Percentiles rank a stretch among this genome's conserved stretches.
phyloP scores from a whole-genome alignment of 2,329 filamentous ascomycete genomes.

The Fusarium abutilonis region DNA sequence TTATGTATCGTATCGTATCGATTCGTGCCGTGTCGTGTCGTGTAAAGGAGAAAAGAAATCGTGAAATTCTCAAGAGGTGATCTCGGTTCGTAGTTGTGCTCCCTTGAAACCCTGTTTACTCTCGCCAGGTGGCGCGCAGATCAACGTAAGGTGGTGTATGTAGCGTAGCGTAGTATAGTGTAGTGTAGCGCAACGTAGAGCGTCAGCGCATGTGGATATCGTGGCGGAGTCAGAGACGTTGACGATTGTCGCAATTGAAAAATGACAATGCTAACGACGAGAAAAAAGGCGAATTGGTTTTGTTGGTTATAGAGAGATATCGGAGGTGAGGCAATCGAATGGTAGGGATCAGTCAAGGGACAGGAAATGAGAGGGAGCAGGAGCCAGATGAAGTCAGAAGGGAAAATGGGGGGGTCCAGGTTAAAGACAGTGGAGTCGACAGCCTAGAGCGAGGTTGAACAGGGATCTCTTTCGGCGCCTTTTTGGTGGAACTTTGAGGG shows the following conservation, averaged over 20 bases:
- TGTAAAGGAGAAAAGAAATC: neutral
- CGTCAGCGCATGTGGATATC: conserved; percentile 19
- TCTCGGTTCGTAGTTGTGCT: conserved; percentile 33
- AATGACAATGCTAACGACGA: neutral
- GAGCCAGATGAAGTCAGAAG: conserved; percentile 18
- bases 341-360: conserved; percentile 11
- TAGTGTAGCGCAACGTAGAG: conserved; percentile 10
- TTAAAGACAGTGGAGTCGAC: neutral
- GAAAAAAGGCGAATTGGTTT: conserved; percentile 1
- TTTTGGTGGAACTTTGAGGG: neutral
- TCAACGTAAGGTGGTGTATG: too few species aligned
- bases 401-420: conserved; percentile 12
- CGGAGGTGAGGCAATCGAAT: conserved; percentile 9
- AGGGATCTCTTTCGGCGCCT: conserved; percentile 1
- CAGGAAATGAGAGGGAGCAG: conserved; percentile 18
- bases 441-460: neutral
- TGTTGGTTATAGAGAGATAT: neutral
- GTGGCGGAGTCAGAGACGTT: neutral
- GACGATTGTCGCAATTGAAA: too few species aligned
- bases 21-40: conserved; percentile 1
- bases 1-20: neutral
- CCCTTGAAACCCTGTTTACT: conserved; percentile 9
- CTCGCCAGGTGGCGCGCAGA: conserved; percentile 22
- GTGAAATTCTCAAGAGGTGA: conserved; percentile 17
- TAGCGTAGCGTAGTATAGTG: too few species aligned